phyloP scores from a whole-genome alignment of 176 grass and related monocot species.

The Oryza meyeriana region DNA sequence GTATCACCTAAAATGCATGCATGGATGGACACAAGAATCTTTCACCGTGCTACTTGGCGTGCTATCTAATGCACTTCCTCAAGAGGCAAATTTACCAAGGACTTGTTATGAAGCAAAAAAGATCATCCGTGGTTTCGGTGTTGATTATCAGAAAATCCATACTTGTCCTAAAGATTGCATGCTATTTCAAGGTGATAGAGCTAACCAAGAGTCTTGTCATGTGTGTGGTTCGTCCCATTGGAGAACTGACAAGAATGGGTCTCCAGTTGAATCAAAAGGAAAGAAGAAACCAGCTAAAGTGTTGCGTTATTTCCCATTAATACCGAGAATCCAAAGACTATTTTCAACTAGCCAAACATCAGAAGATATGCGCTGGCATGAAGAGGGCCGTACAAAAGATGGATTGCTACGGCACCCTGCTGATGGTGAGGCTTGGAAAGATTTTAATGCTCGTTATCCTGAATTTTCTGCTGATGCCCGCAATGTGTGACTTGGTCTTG shows the following conservation, averaged over 20 bases:
- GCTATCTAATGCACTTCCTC: neutral
- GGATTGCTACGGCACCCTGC: neutral
- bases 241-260: neutral
- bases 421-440: neutral
- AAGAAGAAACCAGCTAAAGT: slow-evolving; percentile 28
- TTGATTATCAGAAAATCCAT: slow-evolving; percentile 32
- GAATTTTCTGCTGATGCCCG: neutral
- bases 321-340: slow-evolving; percentile 18
- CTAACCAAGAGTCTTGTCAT: neutral
- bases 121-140: neutral
- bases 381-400: slow-evolving; percentile 16
- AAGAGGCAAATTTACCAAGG: slow-evolving; percentile 4
- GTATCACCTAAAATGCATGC: slow-evolving; percentile 11
- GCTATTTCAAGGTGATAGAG: too few relatives aligned
- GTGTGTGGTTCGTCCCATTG: neutral
- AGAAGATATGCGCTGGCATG: slow-evolving; percentile 15
- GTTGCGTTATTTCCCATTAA: slow-evolving; percentile 36
- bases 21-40: slow-evolving; percentile 19
- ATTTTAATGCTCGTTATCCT: neutral
- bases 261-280: neutral
- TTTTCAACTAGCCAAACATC: slow-evolving; percentile 14
- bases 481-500: neutral
- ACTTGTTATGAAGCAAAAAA: slow-evolving; percentile 28
- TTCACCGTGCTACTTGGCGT: neutral
- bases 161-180: neutral